A percentile compares a stretch with the other conserved stretches of the same genome.
Evolutionary conservation across 345 rosid genomes (phyloP).

Genomic region (Rubroshorea leprosula): DNA sequence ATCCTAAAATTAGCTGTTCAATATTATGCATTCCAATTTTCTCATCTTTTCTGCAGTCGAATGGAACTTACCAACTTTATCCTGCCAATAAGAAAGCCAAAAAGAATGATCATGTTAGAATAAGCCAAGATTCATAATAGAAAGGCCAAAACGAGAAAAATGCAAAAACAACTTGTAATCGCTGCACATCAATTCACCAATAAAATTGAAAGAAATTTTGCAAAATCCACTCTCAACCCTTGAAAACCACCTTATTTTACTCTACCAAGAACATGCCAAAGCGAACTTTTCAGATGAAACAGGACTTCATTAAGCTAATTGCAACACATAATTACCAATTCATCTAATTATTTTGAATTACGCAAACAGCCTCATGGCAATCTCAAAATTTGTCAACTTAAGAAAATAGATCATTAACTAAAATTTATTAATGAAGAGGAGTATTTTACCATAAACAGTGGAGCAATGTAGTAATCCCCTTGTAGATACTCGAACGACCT

Average conservation of each 20-base stretch:
- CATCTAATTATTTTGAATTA: not conserved
- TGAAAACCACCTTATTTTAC: not conserved
- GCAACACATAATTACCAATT: not conserved
- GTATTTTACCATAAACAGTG: conserved; percentile 58
- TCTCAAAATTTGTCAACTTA: not conserved
- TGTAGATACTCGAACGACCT: conserved; percentile 86
- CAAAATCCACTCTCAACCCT: not conserved
- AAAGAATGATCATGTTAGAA: conserved; percentile 7
- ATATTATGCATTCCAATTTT: conserved; percentile 23
- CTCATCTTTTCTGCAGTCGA: conserved; percentile 29
- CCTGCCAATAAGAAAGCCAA: conserved; percentile 46
- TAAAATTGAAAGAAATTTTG: not conserved
- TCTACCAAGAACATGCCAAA: too few species aligned
- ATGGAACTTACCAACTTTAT: conserved; percentile 87
- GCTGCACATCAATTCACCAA: not conserved
- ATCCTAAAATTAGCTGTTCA: conserved; percentile 16
- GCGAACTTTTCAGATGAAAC: too few species aligned
- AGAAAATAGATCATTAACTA: not conserved
- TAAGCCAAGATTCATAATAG: not conserved
- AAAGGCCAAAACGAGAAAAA: not conserved
- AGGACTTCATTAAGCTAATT: too few species aligned
- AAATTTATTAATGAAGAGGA: not conserved
- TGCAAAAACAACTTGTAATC: not conserved
- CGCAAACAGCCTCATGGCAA: not conserved
- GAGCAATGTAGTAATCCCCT: conserved; percentile 94